Base-by-base conservation (phyloP, 2,329 filamentous ascomycete species). In the Neoascochyta sp. region DNA sequence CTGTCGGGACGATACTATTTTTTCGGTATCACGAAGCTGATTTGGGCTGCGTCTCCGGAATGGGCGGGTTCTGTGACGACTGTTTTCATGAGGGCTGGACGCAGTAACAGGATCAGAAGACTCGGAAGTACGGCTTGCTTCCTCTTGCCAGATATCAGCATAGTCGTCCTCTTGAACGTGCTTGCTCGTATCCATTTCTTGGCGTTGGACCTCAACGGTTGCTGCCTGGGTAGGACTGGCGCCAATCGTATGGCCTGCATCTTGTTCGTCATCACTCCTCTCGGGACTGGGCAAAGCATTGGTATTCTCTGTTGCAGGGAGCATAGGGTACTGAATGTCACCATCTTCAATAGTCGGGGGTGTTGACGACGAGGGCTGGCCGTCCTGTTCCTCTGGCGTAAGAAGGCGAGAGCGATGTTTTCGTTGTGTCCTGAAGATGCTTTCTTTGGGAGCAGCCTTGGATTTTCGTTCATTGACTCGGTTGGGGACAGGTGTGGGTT, bases 141-240 rank as follows among this genome's bases (percentile, higher is more conserved):
- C 67, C 34, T 69, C 67, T 47, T 67, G 59, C 69, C 69, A 71
- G 13, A 72, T 60, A 31, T 71, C 68, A 11, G 52, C 55, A 17
- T 50, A 52, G 11, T 52, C 47, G 12, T 52, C 46, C 11, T 44
- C 24, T 5, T 29, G 24, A 21, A 29, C 32, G 15, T 22, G 3
- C 3, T 22, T 12, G 4, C 12, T 7, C n/a, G 5, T 3, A 7
- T 14, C 4, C 8, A 13, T 3, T 9, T 10, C 13, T 10, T 24
- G 7, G n/a, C 9, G 15, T 5, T 14, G 22, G 9, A 15, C 9
- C 10, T 27, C 26, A 7, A 24, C 27, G 6, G 9, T 13, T 5
- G 28, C 29, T 6, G 33, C 35, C 21, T 38, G 29, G 29, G 34
- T 38, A 8, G 34, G 29, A 9, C 35, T 38, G 4, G 35, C 35